Conservation (phyloP, 345 rosid species). For the Populus pruinosa region DNA sequence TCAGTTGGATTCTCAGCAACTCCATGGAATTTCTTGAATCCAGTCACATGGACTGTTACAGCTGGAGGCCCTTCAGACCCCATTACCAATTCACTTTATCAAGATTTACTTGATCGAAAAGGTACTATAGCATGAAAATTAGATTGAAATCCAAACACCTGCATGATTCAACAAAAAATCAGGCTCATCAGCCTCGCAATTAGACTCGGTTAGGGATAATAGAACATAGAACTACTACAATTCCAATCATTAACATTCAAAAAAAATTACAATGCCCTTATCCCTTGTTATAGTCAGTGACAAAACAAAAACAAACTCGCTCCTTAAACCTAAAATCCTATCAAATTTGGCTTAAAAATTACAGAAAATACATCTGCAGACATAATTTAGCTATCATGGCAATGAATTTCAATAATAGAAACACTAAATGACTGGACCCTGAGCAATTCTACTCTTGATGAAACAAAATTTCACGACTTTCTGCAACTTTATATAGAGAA, state of each 20-base stretch:
- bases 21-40: conserved; percentile 97
- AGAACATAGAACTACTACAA: not conserved
- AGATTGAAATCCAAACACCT: conserved; percentile 1
- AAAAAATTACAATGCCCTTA: not conserved
- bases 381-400: not conserved
- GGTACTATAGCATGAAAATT: conserved; percentile 8
- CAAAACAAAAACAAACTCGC: not conserved
- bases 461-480: not conserved
- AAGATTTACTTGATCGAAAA: not conserved
- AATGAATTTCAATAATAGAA: not conserved
- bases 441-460: not conserved
- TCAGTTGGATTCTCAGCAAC: conserved; percentile 95
- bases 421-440: not conserved
- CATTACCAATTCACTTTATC: conserved; percentile 32
- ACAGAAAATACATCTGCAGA: not conserved
- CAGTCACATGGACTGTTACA: conserved; percentile 79
- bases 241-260: not conserved
- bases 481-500: not conserved
- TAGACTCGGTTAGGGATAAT: not conserved
- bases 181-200: not conserved
- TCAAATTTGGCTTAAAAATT: not conserved
- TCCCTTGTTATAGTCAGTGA: not conserved
- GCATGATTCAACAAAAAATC: not conserved
- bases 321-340: not conserved
- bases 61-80: conserved; percentile 93